A percentile compares a stretch with the other conserved stretches of the same genome.
phyloP scores from a whole-genome alignment of 2,329 filamentous ascomycete species.

The Dactylellina cionopaga region DNA sequence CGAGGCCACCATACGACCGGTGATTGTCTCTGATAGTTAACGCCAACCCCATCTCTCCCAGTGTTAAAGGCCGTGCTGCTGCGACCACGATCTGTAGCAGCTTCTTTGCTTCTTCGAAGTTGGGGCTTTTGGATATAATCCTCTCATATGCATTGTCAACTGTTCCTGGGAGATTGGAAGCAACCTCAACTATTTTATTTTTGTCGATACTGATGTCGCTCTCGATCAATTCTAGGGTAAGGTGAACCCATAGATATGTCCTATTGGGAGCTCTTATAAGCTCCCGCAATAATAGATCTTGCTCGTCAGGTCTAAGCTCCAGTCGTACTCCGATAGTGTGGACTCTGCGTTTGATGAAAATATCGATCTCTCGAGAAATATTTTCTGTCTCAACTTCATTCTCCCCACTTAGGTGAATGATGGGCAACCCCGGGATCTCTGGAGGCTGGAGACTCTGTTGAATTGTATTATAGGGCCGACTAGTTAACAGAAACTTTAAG shows the following conservation, averaged over 20 bases:
- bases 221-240: slow-evolving; percentile 9
- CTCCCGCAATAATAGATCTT: not conserved
- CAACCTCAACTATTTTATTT: not conserved
- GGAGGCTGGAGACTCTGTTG: slow-evolving; percentile 47
- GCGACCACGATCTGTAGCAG: slow-evolving; percentile 22
- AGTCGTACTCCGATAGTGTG: not conserved
- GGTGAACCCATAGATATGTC: slow-evolving; percentile 25
- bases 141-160: slow-evolving; percentile 22
- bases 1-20: not conserved
- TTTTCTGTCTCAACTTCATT: slow-evolving; percentile 51
- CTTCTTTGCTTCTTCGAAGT: not conserved
- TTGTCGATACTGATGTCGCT: not conserved
- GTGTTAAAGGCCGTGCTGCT: slow-evolving; percentile 5
- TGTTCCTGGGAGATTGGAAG: slow-evolving; percentile 4
- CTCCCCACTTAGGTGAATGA: slow-evolving; percentile 46
- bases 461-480: slow-evolving; percentile 58
- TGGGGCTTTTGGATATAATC: slow-evolving; percentile 7
- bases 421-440: not conserved
- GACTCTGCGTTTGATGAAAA: slow-evolving; percentile 51
- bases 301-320: not conserved
- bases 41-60: slow-evolving; percentile 28
- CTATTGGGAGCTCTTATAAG: not conserved
- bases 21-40: not conserved
- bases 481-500: slow-evolving; percentile 61
- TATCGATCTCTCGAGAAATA: slow-evolving; percentile 54